Evolutionary conservation across 768 basidiomycete genomes (phyloP).

Genomic region (Ramaria sp.): DNA sequence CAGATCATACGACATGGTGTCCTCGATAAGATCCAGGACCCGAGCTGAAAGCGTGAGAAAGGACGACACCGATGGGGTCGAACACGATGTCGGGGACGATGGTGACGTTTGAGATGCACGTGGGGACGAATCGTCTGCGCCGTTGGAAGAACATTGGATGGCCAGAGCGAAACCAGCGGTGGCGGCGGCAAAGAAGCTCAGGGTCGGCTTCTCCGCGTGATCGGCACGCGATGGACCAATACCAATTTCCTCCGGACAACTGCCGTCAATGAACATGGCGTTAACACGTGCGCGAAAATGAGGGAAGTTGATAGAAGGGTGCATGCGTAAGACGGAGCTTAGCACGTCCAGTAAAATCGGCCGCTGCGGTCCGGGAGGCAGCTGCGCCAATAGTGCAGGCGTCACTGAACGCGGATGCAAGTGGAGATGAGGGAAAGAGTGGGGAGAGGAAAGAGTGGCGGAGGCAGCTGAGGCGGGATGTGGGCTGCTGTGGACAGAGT

Average conservation of each 20-base stretch:
- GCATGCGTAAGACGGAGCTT: slow-evolving; percentile 33
- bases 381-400: slow-evolving; percentile 25
- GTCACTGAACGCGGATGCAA: slow-evolving; percentile 21
- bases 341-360: slow-evolving; percentile 28
- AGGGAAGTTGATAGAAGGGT: slow-evolving; percentile 39
- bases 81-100: neutral
- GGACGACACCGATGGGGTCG: slow-evolving; percentile 5
- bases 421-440: slow-evolving; percentile 18
- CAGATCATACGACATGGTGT: slow-evolving; percentile 33
- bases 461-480: slow-evolving; percentile 15
- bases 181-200: slow-evolving; percentile 48
- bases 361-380: slow-evolving; percentile 29
- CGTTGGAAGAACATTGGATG: slow-evolving; percentile 17
- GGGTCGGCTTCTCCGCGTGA: slow-evolving; percentile 20
- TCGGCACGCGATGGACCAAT: slow-evolving; percentile 9
- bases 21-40: slow-evolving; percentile 32
- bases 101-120: neutral
- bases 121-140: neutral
- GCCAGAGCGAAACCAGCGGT: slow-evolving; percentile 53
- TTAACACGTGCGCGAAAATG: slow-evolving; percentile 35
- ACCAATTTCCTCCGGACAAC: slow-evolving; percentile 1
- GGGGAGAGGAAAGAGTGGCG: neutral
- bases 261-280: slow-evolving; percentile 29
- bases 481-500: slow-evolving; percentile 11
- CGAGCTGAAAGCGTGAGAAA: slow-evolving; percentile 40